Evolutionary conservation across 768 basidiomycete species (phyloP).

Genomic region (Polyporus arcularius): DNA sequence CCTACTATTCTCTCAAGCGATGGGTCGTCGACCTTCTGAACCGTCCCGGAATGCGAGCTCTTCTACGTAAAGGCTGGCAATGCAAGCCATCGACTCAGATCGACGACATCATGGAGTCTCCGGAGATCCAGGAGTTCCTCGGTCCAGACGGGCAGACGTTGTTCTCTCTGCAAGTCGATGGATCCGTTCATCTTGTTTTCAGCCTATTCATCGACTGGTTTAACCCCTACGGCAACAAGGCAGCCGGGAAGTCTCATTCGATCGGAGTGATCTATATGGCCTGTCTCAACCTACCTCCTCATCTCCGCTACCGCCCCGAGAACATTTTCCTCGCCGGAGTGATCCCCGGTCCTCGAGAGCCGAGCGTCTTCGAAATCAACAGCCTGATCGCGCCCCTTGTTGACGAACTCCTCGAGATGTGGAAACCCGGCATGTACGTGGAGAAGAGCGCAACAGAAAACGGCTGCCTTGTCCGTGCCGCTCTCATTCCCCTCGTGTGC

Average conservation of each 20-base stretch:
- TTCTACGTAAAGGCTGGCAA: too few relatives aligned
- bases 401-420: conserved; percentile 20
- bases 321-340: conserved; percentile 32
- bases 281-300: conserved; percentile 26
- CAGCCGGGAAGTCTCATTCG: conserved; percentile 1
- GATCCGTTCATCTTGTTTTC: neutral
- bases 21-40: too few relatives aligned
- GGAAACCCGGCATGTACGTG: conserved; percentile 18
- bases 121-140: too few relatives aligned
- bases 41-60: too few relatives aligned
- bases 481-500: conserved; percentile 25
- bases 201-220: neutral
- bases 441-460: conserved; percentile 12
- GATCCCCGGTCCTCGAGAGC: conserved; percentile 30
- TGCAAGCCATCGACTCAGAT: too few relatives aligned
- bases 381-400: conserved; percentile 25
- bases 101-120: too few relatives aligned
- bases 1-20: too few relatives aligned
- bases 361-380: conserved; percentile 24
- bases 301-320: conserved; percentile 34
- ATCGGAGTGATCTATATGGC: neutral
- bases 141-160: neutral
- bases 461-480: conserved; percentile 27
- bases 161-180: neutral
- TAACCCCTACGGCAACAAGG: neutral